phyloP scores from a whole-genome alignment of 1,284 basidiomycete species.

The Exobasidium cylindrosporum region DNA sequence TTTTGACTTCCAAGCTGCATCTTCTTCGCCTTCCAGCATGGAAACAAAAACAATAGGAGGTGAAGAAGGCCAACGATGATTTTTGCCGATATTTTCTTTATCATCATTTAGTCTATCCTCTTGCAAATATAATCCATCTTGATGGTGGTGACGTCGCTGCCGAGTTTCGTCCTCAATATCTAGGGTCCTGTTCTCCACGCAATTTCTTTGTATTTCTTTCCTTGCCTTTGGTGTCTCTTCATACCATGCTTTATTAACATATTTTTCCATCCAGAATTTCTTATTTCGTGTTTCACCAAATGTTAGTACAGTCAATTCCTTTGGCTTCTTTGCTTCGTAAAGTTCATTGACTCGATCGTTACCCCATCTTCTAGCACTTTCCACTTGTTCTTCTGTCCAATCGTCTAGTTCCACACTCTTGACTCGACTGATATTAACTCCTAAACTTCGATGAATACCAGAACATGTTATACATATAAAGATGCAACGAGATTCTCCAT shows the following conservation, averaged over 20 bases:
- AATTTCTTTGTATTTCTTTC: too few species aligned
- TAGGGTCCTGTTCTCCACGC: too few species aligned
- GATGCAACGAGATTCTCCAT: slow-evolving; percentile 51
- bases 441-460: slow-evolving; percentile 60
- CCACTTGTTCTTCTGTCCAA: slow-evolving; percentile 42
- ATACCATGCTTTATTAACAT: slow-evolving; percentile 27
- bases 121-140: too few species aligned
- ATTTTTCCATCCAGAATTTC: slow-evolving; percentile 34
- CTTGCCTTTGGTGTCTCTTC: too few species aligned
- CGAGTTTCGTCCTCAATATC: too few species aligned
- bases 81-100: background rate
- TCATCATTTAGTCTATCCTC: too few species aligned
- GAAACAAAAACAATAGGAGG: background rate
- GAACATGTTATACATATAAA: slow-evolving; percentile 61
- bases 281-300: slow-evolving; percentile 17
- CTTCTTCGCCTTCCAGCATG: background rate
- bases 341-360: slow-evolving; percentile 33
- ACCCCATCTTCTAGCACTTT: slow-evolving; percentile 36
- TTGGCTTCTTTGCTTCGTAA: slow-evolving; percentile 32
- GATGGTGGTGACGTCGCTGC: too few species aligned
- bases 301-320: slow-evolving; percentile 10
- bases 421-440: slow-evolving; percentile 60
- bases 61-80: background rate
- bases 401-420: slow-evolving; percentile 60
- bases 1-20: background rate